Base-by-base conservation (phyloP, 1,284 basidiomycete species). In the Trichosporon sp. region DNA sequence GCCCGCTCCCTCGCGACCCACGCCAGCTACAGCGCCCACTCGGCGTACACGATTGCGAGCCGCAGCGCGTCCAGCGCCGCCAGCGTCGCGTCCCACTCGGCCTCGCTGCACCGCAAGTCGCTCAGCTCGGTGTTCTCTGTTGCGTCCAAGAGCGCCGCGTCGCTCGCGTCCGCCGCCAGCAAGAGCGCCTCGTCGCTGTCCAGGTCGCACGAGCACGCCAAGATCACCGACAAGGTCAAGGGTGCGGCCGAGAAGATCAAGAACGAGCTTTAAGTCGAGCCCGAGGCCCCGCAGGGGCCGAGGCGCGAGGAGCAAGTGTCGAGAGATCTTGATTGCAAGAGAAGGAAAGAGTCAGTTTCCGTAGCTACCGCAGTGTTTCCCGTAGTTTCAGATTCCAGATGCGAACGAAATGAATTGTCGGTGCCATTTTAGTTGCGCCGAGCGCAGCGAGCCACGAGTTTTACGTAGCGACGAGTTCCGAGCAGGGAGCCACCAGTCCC, bases 21-120 rank as follows among this genome's bases (percentile, higher is more conserved):
- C 4, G 73, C 74, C 42, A 73, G 74, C 64, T 70, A 73, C 65
- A 76, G 74, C 8, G 78, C 77, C 47, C 70, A 75, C 29, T 75
- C 76, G 9, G 80, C 78, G 31, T 73, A 75, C 15, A 75, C 78
- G 27, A 74, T 72, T 23, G 73, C 75, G 34, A 70, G 83, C 0
- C 77, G 83, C 29, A 76, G 75, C 21, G 74, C 76, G 12, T 72
- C 72, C 12, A 68, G 72, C 15, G 70, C 72, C 32, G 71, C 71
- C 13, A 75, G 70, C 62, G 70, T 67, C 32, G 73, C 80, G 29
- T 80, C 70, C 27, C 82, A 86, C 11, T 87, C 86, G 11, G 88
- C 89, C 21, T 53, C 53, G 18, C 7, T 29, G 15, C 27, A 31
- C 27, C 56, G 65, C 63, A 65, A 69, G 23, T 74, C 73, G 21